Evolutionary conservation across 2,329 filamentous ascomycete genomes (phyloP).

Genomic region (Metarhizium humberi): DNA sequence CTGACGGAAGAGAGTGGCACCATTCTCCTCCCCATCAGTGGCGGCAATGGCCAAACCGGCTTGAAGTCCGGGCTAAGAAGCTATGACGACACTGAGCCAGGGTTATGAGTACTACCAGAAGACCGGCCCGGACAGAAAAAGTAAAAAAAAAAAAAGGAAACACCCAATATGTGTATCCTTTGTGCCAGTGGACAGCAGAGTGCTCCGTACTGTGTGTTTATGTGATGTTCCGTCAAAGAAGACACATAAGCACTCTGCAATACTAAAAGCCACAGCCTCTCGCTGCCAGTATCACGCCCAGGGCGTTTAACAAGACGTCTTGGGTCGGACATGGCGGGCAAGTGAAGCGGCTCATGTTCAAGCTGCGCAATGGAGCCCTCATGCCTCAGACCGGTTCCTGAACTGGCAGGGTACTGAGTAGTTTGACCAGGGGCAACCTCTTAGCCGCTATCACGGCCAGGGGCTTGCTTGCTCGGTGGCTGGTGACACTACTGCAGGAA

Average conservation of each 20-base stretch:
- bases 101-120: neutral
- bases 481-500: constrained; percentile 9
- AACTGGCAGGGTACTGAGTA: neutral
- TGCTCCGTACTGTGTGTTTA: no score
- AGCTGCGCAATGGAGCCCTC: neutral
- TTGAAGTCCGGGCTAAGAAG: neutral
- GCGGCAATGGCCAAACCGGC: no score
- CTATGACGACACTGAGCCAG: constrained; percentile 1
- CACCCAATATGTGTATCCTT: no score
- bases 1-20: neutral
- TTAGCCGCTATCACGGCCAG: neutral
- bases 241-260: no score
- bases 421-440: no score
- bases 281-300: no score
- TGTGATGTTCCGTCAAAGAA: no score
- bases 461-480: neutral
- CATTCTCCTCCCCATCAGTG: neutral
- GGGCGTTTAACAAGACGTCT: no score
- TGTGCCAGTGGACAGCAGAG: no score
- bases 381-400: neutral
- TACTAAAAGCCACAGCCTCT: no score
- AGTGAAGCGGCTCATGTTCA: neutral
- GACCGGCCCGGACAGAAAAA: neutral
- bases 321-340: no score
- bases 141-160: neutral